phyloP scores from a whole-genome alignment of 768 basidiomycete genomes.

The Dendrothele bispora region DNA sequence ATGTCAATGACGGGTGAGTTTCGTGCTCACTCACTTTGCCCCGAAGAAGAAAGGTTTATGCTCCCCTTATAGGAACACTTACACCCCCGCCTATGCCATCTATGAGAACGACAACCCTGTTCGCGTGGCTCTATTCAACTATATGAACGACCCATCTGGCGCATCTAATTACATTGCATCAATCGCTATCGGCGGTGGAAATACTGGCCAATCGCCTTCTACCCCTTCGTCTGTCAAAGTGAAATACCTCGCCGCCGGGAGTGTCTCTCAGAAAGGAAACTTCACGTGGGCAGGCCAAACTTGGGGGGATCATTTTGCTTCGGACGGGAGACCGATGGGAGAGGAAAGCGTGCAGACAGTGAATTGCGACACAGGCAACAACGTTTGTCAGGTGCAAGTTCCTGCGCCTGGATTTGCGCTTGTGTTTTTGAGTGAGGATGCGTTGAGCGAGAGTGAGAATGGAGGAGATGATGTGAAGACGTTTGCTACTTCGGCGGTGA shows the following conservation, averaged over 20 bases:
- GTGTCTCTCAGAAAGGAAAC: conserved; percentile 60
- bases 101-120: conserved; percentile 68
- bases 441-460: conserved; percentile 25
- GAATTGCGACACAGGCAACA: conserved; percentile 49
- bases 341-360: conserved; percentile 55
- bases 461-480: conserved; percentile 35
- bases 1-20: conserved; percentile 46
- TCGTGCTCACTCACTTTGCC: too few species aligned
- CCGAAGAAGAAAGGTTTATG: too few species aligned
- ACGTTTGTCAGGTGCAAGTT: conserved; percentile 60
- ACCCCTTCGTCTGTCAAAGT: conserved; percentile 50
- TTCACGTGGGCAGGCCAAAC: conserved; percentile 84
- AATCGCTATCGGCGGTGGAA: conserved; percentile 45
- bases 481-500: conserved; percentile 51
- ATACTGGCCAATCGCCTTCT: conserved; percentile 28
- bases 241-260: conserved; percentile 57
- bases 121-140: conserved; percentile 74
- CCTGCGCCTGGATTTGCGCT: conserved; percentile 74
- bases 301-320: conserved; percentile 57
- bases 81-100: conserved; percentile 69
- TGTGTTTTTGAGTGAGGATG: conserved; percentile 60
- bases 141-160: conserved; percentile 58
- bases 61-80: too few species aligned
- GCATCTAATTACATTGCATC: conserved; percentile 51
- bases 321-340: conserved; percentile 69